phyloP scores from a whole-genome alignment of 108 stramenopile genomes.

The Conticribra guillardii region DNA sequence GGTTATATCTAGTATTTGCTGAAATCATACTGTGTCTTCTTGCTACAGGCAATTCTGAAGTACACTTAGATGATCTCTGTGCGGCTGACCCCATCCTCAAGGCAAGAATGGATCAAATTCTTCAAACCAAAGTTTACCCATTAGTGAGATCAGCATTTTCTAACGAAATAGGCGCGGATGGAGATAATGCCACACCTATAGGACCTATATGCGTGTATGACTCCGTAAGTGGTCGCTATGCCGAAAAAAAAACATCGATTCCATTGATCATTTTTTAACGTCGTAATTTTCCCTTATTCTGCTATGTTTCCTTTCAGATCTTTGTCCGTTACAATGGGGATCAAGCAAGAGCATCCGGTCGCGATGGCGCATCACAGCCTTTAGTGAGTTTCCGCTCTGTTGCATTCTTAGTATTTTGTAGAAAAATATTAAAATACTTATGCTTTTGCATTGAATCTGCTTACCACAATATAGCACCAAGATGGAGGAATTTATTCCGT shows the following conservation, averaged over 20 bases:
- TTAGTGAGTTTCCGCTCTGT: too few species aligned
- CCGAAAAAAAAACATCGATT: too few species aligned
- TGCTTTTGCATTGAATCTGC: background rate
- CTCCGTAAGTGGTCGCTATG: too few species aligned
- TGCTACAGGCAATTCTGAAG: slow-evolving; percentile 31
- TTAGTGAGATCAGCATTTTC: slow-evolving; percentile 58
- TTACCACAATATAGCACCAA: slow-evolving; percentile 42
- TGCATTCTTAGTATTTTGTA: background rate
- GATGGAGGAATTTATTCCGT: slow-evolving; percentile 73
- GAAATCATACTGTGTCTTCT: background rate
- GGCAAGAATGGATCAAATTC: slow-evolving; percentile 33
- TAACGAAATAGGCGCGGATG: slow-evolving; percentile 14
- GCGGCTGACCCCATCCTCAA: slow-evolving; percentile 30
- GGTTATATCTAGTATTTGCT: background rate
- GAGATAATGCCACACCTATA: slow-evolving; percentile 13
- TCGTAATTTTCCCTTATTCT: too few species aligned
- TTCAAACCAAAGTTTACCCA: slow-evolving; percentile 60
- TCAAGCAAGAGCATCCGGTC: slow-evolving; percentile 38
- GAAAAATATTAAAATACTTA: background rate
- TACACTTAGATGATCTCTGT: slow-evolving; percentile 47
- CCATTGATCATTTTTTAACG: too few species aligned
- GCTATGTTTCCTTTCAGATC: too few species aligned
- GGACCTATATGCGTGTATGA: slow-evolving; percentile 65
- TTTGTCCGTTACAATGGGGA: slow-evolving; percentile 78
- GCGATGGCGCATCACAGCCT: slow-evolving; percentile 66